Evolutionary conservation across 2,329 filamentous ascomycete genomes (phyloP).

Genomic region (Aspergillus felis): DNA sequence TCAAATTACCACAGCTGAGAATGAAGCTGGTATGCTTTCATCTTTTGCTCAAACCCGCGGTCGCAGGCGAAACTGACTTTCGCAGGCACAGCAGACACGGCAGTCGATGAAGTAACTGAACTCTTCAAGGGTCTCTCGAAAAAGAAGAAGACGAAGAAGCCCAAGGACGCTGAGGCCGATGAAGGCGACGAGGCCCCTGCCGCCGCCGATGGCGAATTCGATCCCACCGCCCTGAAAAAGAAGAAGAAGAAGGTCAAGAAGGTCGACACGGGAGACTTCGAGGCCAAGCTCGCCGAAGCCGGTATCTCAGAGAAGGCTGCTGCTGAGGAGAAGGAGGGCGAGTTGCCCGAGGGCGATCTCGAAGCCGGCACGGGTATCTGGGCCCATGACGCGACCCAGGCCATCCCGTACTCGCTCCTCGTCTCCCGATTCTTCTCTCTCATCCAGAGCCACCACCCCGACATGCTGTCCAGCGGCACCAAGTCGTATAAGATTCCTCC

Average conservation of each 20-base stretch:
- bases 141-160: conserved; percentile 65
- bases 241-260: conserved; percentile 69
- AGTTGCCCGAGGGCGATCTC: conserved; percentile 68
- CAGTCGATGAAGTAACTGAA: conserved; percentile 62
- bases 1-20: conserved; percentile 64
- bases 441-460: conserved; percentile 92
- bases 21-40: conserved; percentile 22
- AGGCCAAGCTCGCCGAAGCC: conserved; percentile 62
- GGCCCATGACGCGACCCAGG: conserved; percentile 71
- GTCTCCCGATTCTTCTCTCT: conserved; percentile 92
- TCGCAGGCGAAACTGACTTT: not conserved
- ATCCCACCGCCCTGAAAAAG: conserved; percentile 70
- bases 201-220: conserved; percentile 58
- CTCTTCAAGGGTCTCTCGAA: conserved; percentile 68
- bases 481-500: conserved; percentile 99
- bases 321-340: conserved; percentile 53
- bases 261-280: conserved; percentile 60
- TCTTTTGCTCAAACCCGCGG: not conserved
- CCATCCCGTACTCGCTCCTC: conserved; percentile 80
- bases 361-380: conserved; percentile 87
- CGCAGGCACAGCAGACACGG: conserved; percentile 47
- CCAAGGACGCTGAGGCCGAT: conserved; percentile 51
- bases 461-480: conserved; percentile 80
- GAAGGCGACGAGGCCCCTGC: conserved; percentile 48
- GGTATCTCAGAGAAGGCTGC: conserved; percentile 57